Percentiles rank a stretch among this genome's conserved stretches.
Evolutionary conservation across 805 yeast genomes (phyloP).

Genomic region (Candida nanaspora): DNA sequence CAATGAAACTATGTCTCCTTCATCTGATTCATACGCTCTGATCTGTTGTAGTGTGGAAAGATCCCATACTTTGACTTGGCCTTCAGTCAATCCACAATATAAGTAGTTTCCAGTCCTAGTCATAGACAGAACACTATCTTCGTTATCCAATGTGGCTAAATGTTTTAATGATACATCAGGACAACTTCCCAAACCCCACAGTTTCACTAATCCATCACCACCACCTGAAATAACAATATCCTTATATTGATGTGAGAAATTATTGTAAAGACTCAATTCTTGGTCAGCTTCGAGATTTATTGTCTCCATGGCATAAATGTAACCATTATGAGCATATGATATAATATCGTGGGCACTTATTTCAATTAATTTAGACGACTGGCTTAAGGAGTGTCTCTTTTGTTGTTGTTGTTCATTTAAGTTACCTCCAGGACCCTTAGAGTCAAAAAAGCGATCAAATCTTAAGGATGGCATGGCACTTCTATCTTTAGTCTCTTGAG

Average conservation of each 20-base stretch:
- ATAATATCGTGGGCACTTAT: slow-evolving; percentile 60
- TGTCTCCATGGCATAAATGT: slow-evolving; percentile 62
- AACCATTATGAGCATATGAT: slow-evolving; percentile 87
- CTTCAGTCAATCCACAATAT: slow-evolving; percentile 76
- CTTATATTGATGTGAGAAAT: slow-evolving; percentile 9
- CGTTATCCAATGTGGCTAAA: slow-evolving; percentile 45
- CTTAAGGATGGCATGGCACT: slow-evolving; percentile 53
- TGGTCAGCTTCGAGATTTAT: slow-evolving; percentile 12
- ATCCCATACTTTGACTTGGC: slow-evolving; percentile 81
- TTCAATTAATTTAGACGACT: slow-evolving; percentile 43
- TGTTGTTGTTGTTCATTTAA: slow-evolving; percentile 10
- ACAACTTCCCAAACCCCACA: slow-evolving; percentile 54
- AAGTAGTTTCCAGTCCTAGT: slow-evolving; percentile 57
- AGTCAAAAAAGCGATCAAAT: slow-evolving; percentile 83
- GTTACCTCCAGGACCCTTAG: slow-evolving; percentile 75
- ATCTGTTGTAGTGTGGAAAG: slow-evolving; percentile 69
- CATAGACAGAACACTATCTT: slow-evolving; percentile 67
- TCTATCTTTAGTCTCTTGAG: slow-evolving; percentile 19
- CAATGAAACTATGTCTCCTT: slow-evolving; percentile 53
- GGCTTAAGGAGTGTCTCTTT: slow-evolving; percentile 11
- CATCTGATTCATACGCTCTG: slow-evolving; percentile 33
- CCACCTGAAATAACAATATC: slow-evolving; percentile 62
- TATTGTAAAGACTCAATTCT: slow-evolving; percentile 8
- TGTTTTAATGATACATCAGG: slow-evolving; percentile 11
- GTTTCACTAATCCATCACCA: slow-evolving; percentile 83